Base-by-base conservation (phyloP, 2,329 filamentous ascomycete species). In the Cladosporium phlei region DNA sequence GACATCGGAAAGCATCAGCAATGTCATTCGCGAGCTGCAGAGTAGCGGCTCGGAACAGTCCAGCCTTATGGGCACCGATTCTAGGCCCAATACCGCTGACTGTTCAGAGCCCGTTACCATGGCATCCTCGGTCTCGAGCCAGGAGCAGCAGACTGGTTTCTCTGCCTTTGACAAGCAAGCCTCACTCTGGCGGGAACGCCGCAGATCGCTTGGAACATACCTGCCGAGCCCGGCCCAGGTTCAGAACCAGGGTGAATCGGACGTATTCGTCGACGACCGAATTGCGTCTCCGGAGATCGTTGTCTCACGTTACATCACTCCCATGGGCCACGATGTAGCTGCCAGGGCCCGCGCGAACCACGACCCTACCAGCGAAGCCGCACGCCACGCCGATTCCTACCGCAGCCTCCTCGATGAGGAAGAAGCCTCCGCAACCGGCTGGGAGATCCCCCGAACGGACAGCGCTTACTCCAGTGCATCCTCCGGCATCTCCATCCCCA, bases 231-330 rank as follows among this genome's bases (percentile, higher is more conserved):
- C 22, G 5, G 17, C 30, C 11, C 24, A 30, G 4, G 24, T 12
- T 12, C 32, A 29, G 6, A 44, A 16, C 16, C n/a, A 27, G n/a
- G 37, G 38, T 10, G 38, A 32, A 12, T 19, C 22, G 16, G 24
- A 34, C 4, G 24, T 22, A 6, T 39, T 17, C 12, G 45, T 12
- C 7, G 22, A 20, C 16, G n/a, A 28, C 17, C 33, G 25, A 5
- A 12, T 44, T 3, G 30, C 20, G 14, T 57, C 59, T 4, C 61
- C 63, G 8, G 50, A 55, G 8, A 63, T 66, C n/a, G 54, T 64
- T 1, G 56, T 66, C 7, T 63, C 61, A 12, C 55, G 61, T 4
- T 62, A 64, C 47, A 57, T 63, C 38, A 66, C 63, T 5, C 60
- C 61, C 2, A 40, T 55, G 7, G 47, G 38, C 17, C 43, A 52